Evolutionary conservation across 139 green algal genomes (phyloP).

Genomic region (Chlorella sp.): DNA sequence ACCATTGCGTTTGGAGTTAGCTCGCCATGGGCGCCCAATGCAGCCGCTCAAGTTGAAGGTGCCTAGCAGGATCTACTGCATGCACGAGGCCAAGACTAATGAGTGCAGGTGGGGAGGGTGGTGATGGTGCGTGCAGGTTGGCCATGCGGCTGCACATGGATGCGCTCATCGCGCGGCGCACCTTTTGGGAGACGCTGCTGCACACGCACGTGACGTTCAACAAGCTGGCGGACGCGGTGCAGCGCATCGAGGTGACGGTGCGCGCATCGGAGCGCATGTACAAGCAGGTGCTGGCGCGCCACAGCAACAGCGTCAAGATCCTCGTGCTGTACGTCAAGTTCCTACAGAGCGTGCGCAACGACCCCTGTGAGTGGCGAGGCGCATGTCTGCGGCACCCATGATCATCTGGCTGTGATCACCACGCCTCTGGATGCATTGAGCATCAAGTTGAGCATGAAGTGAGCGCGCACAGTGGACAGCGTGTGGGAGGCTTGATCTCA

Average conservation of each 20-base stretch:
- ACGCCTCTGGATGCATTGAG: no score
- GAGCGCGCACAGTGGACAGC: no score
- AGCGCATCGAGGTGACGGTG: constrained; percentile 7
- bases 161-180: constrained; percentile 17
- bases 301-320: not conserved
- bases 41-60: not conserved
- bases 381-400: no score
- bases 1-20: no score
- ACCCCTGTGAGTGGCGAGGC: no score
- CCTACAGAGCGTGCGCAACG: constrained; percentile 40
- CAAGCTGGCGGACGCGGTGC: not conserved
- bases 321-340: constrained; percentile 36
- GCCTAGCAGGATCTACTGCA: no score
- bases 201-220: not conserved
- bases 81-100: no score
- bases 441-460: no score
- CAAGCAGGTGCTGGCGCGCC: not conserved
- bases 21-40: not conserved
- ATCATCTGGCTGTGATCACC: no score
- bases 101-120: no score
- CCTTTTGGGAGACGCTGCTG: constrained; percentile 20
- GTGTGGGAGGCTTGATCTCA: no score
- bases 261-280: constrained; percentile 1
- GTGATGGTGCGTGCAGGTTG: no score
- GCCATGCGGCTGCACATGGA: constrained; percentile 11